Conservation (phyloP, 2,329 filamentous ascomycete species). For the Coniochaeta sp. region DNA sequence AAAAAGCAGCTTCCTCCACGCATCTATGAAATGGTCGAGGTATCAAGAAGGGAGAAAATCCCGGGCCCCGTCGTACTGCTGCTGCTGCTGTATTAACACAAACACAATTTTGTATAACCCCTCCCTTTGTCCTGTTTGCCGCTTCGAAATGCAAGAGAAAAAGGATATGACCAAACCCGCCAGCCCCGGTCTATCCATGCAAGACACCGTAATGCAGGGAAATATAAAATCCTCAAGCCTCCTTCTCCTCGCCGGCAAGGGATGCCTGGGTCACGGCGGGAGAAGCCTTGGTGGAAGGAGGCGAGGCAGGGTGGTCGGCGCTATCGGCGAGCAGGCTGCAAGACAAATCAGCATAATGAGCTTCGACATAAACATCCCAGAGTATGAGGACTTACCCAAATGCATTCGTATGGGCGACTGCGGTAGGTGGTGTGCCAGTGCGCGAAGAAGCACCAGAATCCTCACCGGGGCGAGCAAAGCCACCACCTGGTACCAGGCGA, state of each 20-base stretch:
- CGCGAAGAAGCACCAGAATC: slow-evolving; percentile 85
- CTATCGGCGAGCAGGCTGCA: slow-evolving; percentile 49
- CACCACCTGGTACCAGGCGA: slow-evolving; percentile 67
- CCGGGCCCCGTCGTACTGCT: too few relatives aligned
- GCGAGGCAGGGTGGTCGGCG: slow-evolving; percentile 61
- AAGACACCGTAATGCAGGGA: slow-evolving; percentile 23
- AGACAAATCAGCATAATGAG: slow-evolving; percentile 20
- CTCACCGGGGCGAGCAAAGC: slow-evolving; percentile 67
- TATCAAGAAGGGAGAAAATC: slow-evolving; percentile 40
- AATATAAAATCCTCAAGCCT: slow-evolving; percentile 30
- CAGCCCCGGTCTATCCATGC: slow-evolving; percentile 48
- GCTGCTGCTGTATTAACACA: slow-evolving; percentile 40
- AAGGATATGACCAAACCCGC: slow-evolving; percentile 31
- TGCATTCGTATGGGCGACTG: slow-evolving; percentile 71
- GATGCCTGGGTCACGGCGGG: slow-evolving; percentile 58
- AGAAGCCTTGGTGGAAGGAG: slow-evolving; percentile 61
- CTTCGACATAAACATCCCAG: not conserved
- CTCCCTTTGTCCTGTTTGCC: slow-evolving; percentile 11
- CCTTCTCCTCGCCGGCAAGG: slow-evolving; percentile 47
- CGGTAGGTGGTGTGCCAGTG: slow-evolving; percentile 75
- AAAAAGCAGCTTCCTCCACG: not conserved
- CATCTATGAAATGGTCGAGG: slow-evolving; percentile 37
- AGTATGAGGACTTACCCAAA: slow-evolving; percentile 66
- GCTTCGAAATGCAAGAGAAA: slow-evolving; percentile 38
- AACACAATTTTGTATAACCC: slow-evolving; percentile 34